Conservation (phyloP, 2,329 filamentous ascomycete species). For the Cryphonectria nitschkei region DNA sequence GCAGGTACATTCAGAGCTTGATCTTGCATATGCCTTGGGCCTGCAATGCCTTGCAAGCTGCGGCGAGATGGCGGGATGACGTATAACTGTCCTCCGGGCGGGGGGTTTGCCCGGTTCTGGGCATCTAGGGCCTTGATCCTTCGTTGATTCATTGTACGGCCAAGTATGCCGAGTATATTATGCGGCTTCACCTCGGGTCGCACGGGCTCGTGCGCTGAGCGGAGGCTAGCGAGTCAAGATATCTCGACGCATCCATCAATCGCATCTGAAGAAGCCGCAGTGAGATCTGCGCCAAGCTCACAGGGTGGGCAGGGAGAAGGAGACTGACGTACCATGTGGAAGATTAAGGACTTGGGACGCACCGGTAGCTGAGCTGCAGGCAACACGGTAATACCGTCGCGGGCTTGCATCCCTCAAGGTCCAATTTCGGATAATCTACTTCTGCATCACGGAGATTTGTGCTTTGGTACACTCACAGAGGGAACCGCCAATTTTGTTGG, state of each 20-base stretch:
- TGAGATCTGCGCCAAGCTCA: slow-evolving; percentile 10
- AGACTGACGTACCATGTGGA: slow-evolving; percentile 14
- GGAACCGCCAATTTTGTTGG: not conserved
- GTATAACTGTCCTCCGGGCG: not conserved
- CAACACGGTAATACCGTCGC: not conserved
- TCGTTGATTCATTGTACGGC: not conserved
- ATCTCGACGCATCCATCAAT: slow-evolving; percentile 14
- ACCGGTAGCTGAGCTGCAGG: slow-evolving; percentile 9
- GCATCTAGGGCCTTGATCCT: not conserved
- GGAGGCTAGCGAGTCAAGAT: slow-evolving; percentile 7
- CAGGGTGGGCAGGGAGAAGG: not conserved
- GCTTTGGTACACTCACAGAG: slow-evolving; percentile 7
- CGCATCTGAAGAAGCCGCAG: not conserved
- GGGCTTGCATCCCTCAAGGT: slow-evolving; percentile 8
- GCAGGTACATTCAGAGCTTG: slow-evolving; percentile 8
- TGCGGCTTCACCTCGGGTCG: not conserved
- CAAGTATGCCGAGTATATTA: not conserved
- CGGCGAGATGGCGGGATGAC: not conserved
- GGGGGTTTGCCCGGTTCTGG: not conserved
- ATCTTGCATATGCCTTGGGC: not conserved
- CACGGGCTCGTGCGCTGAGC: not conserved
- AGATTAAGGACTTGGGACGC: slow-evolving; percentile 24
- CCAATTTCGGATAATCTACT: slow-evolving; percentile 20
- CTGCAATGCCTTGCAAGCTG: not conserved
- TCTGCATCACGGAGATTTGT: slow-evolving; percentile 19